Conservation (phyloP, 2,329 filamentous ascomycete species). For the Fusarium continuum region DNA sequence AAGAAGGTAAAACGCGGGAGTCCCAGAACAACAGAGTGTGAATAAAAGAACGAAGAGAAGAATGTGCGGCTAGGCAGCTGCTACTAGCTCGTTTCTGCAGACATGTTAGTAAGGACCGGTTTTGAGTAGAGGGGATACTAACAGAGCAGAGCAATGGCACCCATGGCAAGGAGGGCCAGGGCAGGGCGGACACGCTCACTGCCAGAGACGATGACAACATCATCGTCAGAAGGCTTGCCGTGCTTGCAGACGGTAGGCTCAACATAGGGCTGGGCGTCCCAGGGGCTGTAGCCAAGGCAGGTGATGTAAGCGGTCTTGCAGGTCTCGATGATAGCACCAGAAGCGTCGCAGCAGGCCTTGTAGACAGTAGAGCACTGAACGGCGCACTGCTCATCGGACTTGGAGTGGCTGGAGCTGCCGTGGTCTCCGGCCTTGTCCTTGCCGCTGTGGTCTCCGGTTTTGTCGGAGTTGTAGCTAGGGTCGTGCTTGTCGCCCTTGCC, state of each 20-base stretch:
- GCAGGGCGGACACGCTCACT: conserved; percentile 26
- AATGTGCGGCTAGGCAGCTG: background rate
- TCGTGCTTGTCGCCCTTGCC: background rate
- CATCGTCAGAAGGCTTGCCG: conserved; percentile 8
- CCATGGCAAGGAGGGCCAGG: conserved; percentile 27
- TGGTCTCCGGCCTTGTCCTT: too few relatives aligned
- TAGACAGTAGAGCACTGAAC: conserved; percentile 21
- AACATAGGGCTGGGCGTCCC: conserved; percentile 9
- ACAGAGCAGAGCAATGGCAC: conserved; percentile 31
- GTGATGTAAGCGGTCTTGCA: conserved; percentile 26
- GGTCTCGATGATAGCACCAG: conserved; percentile 18
- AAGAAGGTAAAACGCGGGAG: conserved; percentile 10
- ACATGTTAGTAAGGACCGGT: background rate
- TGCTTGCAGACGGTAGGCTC: conserved; percentile 34
- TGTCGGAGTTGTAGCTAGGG: background rate
- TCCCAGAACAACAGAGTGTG: conserved; percentile 13
- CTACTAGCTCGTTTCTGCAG: conserved; percentile 8
- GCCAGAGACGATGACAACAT: conserved; percentile 28
- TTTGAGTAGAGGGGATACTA: background rate
- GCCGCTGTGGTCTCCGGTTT: background rate
- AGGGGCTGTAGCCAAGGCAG: conserved; percentile 32
- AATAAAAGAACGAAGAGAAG: conserved; percentile 21
- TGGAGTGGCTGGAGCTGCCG: too few relatives aligned
- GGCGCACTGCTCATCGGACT: conserved; percentile 15
- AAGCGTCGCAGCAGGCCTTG: conserved; percentile 25